Percentiles rank a stretch among this genome's conserved stretches.
phyloP scores from a whole-genome alignment of 73 alveolate species.

The Effrenium voratum region DNA sequence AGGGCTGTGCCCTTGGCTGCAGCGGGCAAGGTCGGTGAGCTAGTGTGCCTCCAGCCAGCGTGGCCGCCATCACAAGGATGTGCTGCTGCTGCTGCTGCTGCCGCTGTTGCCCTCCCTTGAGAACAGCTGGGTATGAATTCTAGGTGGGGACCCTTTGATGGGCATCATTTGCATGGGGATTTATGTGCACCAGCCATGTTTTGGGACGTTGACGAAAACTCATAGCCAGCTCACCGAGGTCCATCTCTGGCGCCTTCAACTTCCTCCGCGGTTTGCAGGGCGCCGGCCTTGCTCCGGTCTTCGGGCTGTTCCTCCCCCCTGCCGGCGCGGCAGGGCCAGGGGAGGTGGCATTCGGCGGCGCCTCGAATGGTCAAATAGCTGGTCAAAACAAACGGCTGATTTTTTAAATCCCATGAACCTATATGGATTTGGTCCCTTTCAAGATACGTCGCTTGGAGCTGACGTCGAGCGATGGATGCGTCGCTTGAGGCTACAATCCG shows the following conservation, averaged over 20 bases:
- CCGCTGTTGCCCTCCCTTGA: too few relatives aligned
- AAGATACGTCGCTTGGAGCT: not conserved
- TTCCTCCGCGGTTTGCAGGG: not conserved
- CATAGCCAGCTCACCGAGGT: conserved; percentile 30
- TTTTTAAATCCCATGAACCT: not conserved
- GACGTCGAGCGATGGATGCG: not conserved
- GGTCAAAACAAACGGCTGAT: not conserved
- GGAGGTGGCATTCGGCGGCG: conserved; percentile 48
- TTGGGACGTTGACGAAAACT: too few relatives aligned
- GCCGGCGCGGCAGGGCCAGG: conserved; percentile 34
- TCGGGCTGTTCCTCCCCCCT: conserved; percentile 58
- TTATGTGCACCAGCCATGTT: too few relatives aligned
- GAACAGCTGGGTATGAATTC: too few relatives aligned
- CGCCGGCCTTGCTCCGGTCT: not conserved
- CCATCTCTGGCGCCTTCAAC: conserved; percentile 60
- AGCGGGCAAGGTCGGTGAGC: too few relatives aligned
- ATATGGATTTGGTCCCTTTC: not conserved
- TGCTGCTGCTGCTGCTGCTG: too few relatives aligned
- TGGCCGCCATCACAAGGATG: too few relatives aligned
- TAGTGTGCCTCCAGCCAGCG: too few relatives aligned
- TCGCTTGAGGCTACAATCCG: conserved; percentile 23
- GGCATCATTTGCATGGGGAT: too few relatives aligned
- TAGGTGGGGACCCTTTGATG: too few relatives aligned
- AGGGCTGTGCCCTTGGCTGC: conserved; percentile 21
- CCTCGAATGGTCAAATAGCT: not conserved